Evolutionary conservation across 1,284 basidiomycete species (phyloP).

Genomic region (Naganishia sp.): DNA sequence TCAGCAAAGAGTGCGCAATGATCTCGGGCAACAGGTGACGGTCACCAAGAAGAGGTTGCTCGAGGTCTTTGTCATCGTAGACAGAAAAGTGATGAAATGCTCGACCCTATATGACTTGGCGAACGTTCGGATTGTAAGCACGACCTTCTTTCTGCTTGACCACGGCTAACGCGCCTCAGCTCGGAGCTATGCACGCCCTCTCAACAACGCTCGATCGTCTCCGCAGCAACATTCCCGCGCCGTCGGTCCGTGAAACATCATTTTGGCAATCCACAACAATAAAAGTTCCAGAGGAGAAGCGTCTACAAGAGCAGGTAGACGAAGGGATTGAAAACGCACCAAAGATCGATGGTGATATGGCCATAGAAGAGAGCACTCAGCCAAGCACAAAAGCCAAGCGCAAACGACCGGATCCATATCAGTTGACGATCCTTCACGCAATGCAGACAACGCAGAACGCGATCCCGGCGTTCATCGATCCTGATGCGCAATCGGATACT

Average conservation of each 20-base stretch:
- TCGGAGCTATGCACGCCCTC: constrained; percentile 25
- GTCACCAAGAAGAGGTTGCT: constrained; percentile 16
- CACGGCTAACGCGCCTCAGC: background rate
- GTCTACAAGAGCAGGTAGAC: background rate
- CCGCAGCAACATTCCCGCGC: constrained; percentile 10
- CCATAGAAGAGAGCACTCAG: too few relatives aligned
- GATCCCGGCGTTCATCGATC: constrained; percentile 7
- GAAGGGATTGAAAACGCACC: background rate
- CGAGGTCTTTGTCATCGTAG: constrained; percentile 26
- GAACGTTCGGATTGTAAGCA: constrained; percentile 23
- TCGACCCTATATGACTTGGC: constrained; percentile 29
- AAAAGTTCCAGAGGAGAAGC: constrained; percentile 22
- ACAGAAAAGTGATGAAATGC: constrained; percentile 25
- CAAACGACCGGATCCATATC: constrained; percentile 18
- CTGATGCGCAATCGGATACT: background rate
- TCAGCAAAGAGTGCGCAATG: constrained; percentile 24
- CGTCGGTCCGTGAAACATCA: constrained; percentile 21
- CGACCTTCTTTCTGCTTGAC: background rate
- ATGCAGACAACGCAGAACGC: constrained; percentile 29
- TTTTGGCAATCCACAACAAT: constrained; percentile 30
- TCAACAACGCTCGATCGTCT: constrained; percentile 20
- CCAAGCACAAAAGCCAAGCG: constrained; percentile 2
- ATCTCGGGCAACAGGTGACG: constrained; percentile 1
- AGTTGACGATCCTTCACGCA: constrained; percentile 19
- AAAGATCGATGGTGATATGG: background rate